Evolutionary conservation across 805 yeast genomes (phyloP).

Genomic region (Ogataea nakhonphanomensis): DNA sequence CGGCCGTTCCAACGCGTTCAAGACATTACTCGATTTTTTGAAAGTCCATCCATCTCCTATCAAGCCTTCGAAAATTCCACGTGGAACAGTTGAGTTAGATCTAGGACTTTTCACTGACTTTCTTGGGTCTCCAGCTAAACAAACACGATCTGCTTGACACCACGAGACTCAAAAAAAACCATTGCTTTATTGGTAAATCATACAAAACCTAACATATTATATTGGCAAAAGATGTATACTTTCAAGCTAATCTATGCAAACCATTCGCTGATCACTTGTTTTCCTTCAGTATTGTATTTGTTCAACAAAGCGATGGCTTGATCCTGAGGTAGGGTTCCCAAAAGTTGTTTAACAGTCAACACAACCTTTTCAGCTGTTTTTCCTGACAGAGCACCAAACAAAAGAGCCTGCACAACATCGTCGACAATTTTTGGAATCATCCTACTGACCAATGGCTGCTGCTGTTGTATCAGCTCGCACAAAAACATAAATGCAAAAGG

Average conservation of each 20-base stretch:
- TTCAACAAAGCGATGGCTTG: constrained; percentile 64
- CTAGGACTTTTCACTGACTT: constrained; percentile 15
- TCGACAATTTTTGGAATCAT: constrained; percentile 64
- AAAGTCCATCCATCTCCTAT: constrained; percentile 33
- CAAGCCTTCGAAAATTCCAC: constrained; percentile 32
- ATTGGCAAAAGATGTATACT: constrained; percentile 1
- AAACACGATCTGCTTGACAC: constrained; percentile 1
- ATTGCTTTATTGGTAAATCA: constrained; percentile 2
- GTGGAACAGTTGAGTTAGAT: constrained; percentile 27
- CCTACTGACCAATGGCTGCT: constrained; percentile 52
- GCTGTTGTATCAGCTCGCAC: constrained; percentile 62
- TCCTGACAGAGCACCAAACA: constrained; percentile 64
- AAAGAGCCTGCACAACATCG: constrained; percentile 68
- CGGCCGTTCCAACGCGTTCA: constrained; percentile 29
- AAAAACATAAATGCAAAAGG: constrained; percentile 76
- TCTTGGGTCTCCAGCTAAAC: constrained; percentile 11
- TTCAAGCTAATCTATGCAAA: constrained; percentile 19
- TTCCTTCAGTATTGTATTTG: constrained; percentile 58
- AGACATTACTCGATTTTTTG: constrained; percentile 25
- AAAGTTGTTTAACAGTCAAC: constrained; percentile 56
- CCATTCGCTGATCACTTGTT: constrained; percentile 44
- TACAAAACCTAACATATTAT: constrained; percentile 5
- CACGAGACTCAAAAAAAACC: not conserved
- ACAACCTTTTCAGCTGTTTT: constrained; percentile 67
- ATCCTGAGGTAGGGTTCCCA: constrained; percentile 62